These are phyloP conservation scores for Blastomyces parvus DNA, from an alignment of 2,329 filamentous ascomycete species.

Conservation along the genomic window DNA sequence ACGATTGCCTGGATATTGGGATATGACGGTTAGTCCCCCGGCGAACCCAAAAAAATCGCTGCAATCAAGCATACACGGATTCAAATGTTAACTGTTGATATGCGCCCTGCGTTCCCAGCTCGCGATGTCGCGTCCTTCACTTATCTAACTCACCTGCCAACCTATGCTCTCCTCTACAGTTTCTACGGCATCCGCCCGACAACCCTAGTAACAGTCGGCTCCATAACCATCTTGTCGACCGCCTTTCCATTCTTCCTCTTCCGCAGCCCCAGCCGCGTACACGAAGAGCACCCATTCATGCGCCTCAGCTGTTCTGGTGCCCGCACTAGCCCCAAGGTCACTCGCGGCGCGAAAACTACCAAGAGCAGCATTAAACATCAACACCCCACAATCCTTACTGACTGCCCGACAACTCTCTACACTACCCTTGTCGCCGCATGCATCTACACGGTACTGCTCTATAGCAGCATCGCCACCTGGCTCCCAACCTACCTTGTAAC, in stretches of 20 bases:
- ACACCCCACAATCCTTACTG: conserved; percentile 56
- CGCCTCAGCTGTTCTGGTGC: background rate
- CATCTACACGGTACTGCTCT: conserved; percentile 67
- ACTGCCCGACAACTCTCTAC: conserved; percentile 52
- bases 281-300: background rate
- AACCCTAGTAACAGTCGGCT: conserved; percentile 53
- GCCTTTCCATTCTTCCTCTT: conserved; percentile 67
- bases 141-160: conserved; percentile 64
- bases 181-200: conserved; percentile 64
- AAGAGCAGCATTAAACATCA: conserved; percentile 38
- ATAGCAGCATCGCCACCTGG: conserved; percentile 57
- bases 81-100: background rate
- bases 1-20: conserved; percentile 62
- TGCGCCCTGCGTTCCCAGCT: conserved; percentile 32
- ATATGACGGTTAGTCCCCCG: conserved; percentile 48
- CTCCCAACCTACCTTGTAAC: conserved; percentile 63
- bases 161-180: conserved; percentile 62
- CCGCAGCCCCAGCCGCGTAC: conserved; percentile 53
- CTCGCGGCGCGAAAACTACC: conserved; percentile 26
- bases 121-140: conserved; percentile 57
- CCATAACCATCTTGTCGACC: conserved; percentile 59
- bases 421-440: conserved; percentile 59
- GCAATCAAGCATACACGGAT: background rate
- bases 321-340: conserved; percentile 43
- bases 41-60: too few species aligned